Base-by-base conservation (phyloP, 139 green algal genomes). In the Chlorella sp. region DNA sequence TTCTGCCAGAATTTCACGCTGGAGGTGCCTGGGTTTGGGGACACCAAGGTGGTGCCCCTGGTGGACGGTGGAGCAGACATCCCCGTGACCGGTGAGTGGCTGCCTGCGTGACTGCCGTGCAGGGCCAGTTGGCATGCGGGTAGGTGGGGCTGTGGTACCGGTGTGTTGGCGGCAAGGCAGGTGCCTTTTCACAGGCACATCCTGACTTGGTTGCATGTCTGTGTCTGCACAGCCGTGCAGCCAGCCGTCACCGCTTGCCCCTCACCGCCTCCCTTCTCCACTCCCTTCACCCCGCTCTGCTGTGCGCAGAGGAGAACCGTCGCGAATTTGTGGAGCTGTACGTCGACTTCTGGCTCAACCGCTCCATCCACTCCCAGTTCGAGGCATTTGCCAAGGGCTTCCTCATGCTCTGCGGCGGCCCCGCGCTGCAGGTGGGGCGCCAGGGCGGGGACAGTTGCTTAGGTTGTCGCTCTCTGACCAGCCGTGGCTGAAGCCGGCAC, bases 1-100 rank as follows among this genome's bases (percentile, higher is more conserved):
- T 99, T 99, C 91, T 98, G 96, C 89, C 94, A 97, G 73, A 96
- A 91, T 28, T 98, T 99, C 90, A 91, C 89, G 0, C 94, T 97
- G 57, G 95, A 97, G 76, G 91, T 97, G 93, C 92, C 95, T 28
- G 88, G 89, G 69, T 97, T 95, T 90, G 96, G 96, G 1, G 92
- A 96, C 89, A 77, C 94, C 9, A 61, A 92, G 26, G 90, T 90
- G 22, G 90, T 97, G 66, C 34, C 91, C 36, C 90, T 96, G 5
- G 91, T 89, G 69, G 92, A 95, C 22, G 95, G 93, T 24, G 97
- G 97, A 9, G 93, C 94, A 32, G 90, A 95, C 60, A 83, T 97
- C 18, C 85, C 90, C 18, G 97, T 99, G 40, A 99, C 95, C 0
- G 85, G 85, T 82, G 69, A 0, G 84, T 19, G 69, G 15, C 11